Base-by-base conservation (phyloP, 768 basidiomycete genomes). In the Leccinum variicolor region DNA sequence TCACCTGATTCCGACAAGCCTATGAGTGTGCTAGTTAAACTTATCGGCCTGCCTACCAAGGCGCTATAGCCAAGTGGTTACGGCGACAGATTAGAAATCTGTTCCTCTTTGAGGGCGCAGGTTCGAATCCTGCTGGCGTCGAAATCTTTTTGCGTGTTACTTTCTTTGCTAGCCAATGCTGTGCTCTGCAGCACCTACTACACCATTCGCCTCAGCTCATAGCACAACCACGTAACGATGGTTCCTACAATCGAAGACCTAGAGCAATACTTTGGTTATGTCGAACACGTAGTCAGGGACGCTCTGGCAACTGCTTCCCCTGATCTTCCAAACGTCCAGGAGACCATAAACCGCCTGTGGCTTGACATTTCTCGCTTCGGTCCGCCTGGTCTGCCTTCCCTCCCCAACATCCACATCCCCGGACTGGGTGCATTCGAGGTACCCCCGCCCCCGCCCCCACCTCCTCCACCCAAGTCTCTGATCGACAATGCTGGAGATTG, bases 41-140 rank as follows among this genome's bases (percentile, higher is more conserved):
- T 11, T 13, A 15, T 13, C 3, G 6, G 6, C 25, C 8, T 28
- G 2, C n/a, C 3, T 8, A 2, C 7, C 13, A 69, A 67, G 84
- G 83, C 84, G 82, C 84, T 83, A 85, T 86, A 84, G 83, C 84
- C 81, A 85, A 85, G 84, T 84, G 83, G 84, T 85, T 85, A 86
- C 81, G 80, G 84, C 84, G 84, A 85, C 82, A 83, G 83, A 86
- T 84, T 84, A 83, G 83, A 84, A 83, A 83, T 84, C 81, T 83
- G 80, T 84, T 83, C 78, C 82, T 79, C 79, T 83, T 80, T 80
- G 79, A 79, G 82, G 78, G 83, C 83, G 83, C 78, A 83, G 81
- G 83, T 84, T 83, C 82, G 74, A 83, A 76, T 83, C 82, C 79
- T 82, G 81, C 81, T 81, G 81, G 79, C 79, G 80, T 83, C 81